Base-by-base conservation (phyloP, 2,329 filamentous ascomycete genomes). In the Thermochaetoides dissita region DNA sequence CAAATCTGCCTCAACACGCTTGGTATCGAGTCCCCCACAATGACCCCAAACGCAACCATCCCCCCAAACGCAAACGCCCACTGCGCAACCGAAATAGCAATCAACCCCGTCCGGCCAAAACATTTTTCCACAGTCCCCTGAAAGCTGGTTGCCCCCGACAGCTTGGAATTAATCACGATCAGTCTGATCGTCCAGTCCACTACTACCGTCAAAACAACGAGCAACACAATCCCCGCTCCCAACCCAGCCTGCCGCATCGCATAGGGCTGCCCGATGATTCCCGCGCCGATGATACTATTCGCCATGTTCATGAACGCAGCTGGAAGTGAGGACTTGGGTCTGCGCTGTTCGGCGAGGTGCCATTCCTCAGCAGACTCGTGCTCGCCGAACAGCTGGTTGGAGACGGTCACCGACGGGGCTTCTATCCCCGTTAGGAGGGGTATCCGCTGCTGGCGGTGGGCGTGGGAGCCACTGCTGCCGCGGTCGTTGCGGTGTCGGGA, bases 231-330 rank as follows among this genome's bases (percentile, higher is more conserved):
- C 29, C 91, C 91, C 33, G 84, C 81, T 10, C 84, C 59, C 53
- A 98, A 72, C 6, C 91, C 91, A 7, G 91, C 91, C 65, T 96
- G 88, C 45, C 77, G 78, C 57, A 98, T 81, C n/a, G 91, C 91
- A 63, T 96, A 98, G 9, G 91, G 88, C 63, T 98, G 91, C 3
- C 84, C 77, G 55, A 81, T 81, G 60, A 81, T 81, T 40, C 78
- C 77, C 2, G 78, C 79, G 34, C 78, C 79, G 52, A 98, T 95
- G 59, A 98, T 98, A 54, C 84, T 93, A 66, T 98, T 98, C 49
- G 91, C 89, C 91, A 98, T 98, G 64, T 98, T 98, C 87, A 96
- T 94, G 53, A 98, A 96, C 3, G 91, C 89, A 58, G 82, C 85
- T 48, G 74, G 71, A 64, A 96, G 72, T 6, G 83, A 82, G 44